Evolutionary conservation across 2,329 filamentous ascomycete species (phyloP).

Genomic region (Polytolypa hystricis): DNA sequence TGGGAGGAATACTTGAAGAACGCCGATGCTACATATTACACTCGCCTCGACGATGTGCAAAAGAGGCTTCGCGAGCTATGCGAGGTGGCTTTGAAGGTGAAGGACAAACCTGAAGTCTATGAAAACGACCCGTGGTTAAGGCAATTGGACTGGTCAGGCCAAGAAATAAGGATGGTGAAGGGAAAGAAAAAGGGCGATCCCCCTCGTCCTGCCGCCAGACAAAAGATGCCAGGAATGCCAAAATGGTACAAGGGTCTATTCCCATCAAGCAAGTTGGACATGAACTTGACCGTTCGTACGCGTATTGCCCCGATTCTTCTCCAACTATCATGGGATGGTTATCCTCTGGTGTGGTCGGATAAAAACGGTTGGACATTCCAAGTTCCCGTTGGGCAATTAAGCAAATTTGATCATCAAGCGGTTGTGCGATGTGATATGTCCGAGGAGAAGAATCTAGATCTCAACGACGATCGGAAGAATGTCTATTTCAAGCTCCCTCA

Average conservation of each 20-base stretch:
- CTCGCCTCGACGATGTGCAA: slow-evolving; percentile 65
- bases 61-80: slow-evolving; percentile 62
- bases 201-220: slow-evolving; percentile 63
- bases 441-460: slow-evolving; percentile 55
- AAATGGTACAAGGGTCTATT: slow-evolving; percentile 95
- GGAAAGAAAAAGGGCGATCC: slow-evolving; percentile 78
- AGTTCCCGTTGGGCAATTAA: slow-evolving; percentile 51
- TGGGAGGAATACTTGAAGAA: slow-evolving; percentile 80
- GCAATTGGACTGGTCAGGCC: slow-evolving; percentile 91
- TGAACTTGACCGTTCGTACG: slow-evolving; percentile 73
- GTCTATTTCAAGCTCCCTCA: slow-evolving; percentile 90
- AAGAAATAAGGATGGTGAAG: slow-evolving; percentile 84
- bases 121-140: slow-evolving; percentile 76
- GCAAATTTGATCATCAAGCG: slow-evolving; percentile 58
- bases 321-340: slow-evolving; percentile 74
- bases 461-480: slow-evolving; percentile 56
- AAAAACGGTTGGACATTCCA: slow-evolving; percentile 87
- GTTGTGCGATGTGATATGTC: slow-evolving; percentile 65
- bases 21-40: slow-evolving; percentile 73
- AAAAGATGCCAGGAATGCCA: slow-evolving; percentile 92
- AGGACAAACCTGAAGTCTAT: slow-evolving; percentile 58
- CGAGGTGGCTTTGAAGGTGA: slow-evolving; percentile 65
- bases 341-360: slow-evolving; percentile 88
- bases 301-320: slow-evolving; percentile 77
- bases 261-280: slow-evolving; percentile 50